Evolutionary conservation across 176 grass and related monocot species (phyloP).

Genomic region (Triticum timopheevii): DNA sequence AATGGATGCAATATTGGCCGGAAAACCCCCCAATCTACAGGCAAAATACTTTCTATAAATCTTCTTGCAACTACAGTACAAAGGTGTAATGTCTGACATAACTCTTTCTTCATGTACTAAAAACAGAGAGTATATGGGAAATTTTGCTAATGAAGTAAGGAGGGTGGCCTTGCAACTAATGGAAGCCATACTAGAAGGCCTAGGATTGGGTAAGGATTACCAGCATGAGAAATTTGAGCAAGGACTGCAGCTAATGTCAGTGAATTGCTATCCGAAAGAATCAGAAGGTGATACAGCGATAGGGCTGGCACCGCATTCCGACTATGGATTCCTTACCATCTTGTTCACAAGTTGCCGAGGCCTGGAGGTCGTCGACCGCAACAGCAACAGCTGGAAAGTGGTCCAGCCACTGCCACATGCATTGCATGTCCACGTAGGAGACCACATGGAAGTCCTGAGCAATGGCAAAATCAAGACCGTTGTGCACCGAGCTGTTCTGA

Average conservation of each 20-base stretch:
- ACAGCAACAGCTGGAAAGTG: conserved; percentile 46
- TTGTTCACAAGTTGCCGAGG: conserved; percentile 54
- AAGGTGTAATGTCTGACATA: not conserved
- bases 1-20: conserved; percentile 66
- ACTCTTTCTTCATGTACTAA: not conserved
- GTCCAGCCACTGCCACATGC: conserved; percentile 25
- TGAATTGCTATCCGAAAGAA: conserved; percentile 53
- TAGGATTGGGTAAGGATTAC: conserved; percentile 44
- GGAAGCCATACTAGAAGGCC: conserved; percentile 59
- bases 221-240: conserved; percentile 51
- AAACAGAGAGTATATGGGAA: conserved; percentile 58
- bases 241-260: conserved; percentile 65
- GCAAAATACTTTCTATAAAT: conserved; percentile 22
- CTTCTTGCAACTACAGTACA: not conserved
- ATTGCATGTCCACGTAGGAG: conserved; percentile 67
- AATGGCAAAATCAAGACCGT: conserved; percentile 53
- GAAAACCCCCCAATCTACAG: conserved; percentile 49
- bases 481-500: conserved; percentile 55
- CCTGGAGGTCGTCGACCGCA: conserved; percentile 52
- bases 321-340: conserved; percentile 73
- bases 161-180: conserved; percentile 55
- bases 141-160: conserved; percentile 43
- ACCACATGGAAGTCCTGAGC: conserved; percentile 75
- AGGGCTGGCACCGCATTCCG: conserved; percentile 67
- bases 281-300: conserved; percentile 16